Base-by-base conservation (phyloP, 1,284 basidiomycete species). In the Meira nashicola region DNA sequence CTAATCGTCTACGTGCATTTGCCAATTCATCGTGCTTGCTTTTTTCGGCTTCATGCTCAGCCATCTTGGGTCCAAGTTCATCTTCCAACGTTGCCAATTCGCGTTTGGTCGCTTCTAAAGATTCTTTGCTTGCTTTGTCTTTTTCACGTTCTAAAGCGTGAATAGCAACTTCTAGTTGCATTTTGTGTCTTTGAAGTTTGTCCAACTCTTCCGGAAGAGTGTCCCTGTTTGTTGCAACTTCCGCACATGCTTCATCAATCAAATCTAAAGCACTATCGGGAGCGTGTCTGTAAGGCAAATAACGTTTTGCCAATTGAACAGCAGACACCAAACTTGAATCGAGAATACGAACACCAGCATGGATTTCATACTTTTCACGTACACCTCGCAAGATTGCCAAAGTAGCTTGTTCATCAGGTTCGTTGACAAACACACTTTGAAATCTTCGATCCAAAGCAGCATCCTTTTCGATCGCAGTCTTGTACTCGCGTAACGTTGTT, bases 151-250 rank as follows among this genome's bases (percentile, higher is more conserved):
- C 89, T 54, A 97, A 82, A 8, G 94, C 95, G 76, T 96, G 92
- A 33, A 96, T 89, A 78, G 96, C 94, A 40, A 98, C 89, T 78
- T 97, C 90, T 50, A 98, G 84, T 74, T 95, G 90, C 46, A 98
- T 86, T 79, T 92, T 92, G 60, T 85, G 85, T 38, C 92, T 86
- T 78, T 96, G 90, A n/a, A 98, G 84, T 70, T 88, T 87, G 80
- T 98, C 94, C 73, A 98, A 90, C 2, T 85, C 89, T 80, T 97
- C 94, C 0, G 94, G 94, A 59, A 90, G 86, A 0, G 93, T 97
- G 80, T 97, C 94, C 39, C 91, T 86, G 33, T 67, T 69, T n/a
- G 77, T 75, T 6, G 68, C 58, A 2, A 76, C 73, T 50, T 77
- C 76, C 2, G 91, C 92, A 48, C 69, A 73, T 2, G 73, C 71